Conservation (phyloP, 345 rosid species). For the Barbarea vulgaris region DNA sequence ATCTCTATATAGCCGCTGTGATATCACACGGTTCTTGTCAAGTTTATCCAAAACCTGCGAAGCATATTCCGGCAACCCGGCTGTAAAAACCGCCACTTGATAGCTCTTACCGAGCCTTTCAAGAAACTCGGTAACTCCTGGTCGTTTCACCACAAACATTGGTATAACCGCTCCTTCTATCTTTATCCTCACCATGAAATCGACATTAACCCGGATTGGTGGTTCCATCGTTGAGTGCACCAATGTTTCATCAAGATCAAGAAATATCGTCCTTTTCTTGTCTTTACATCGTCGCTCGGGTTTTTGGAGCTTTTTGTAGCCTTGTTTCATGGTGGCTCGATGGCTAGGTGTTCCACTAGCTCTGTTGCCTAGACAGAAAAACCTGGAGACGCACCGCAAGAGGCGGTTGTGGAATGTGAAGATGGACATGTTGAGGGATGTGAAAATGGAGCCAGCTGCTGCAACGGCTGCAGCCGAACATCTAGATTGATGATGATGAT, state of each 20-base stretch:
- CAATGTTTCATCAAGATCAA: slow-evolving; percentile 92
- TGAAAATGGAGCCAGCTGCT: slow-evolving; percentile 53
- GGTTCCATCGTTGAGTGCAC: slow-evolving; percentile 75
- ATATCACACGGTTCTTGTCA: slow-evolving; percentile 60
- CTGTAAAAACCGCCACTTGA: slow-evolving; percentile 84
- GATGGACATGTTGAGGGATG: slow-evolving; percentile 64
- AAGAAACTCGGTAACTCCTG: slow-evolving; percentile 77
- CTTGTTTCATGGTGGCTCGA: slow-evolving; percentile 26
- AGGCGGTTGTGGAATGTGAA: slow-evolving; percentile 72
- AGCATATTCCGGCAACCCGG: slow-evolving; percentile 81
- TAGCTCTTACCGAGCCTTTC: slow-evolving; percentile 52
- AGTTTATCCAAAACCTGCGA: slow-evolving; percentile 68
- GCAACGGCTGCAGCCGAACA: slow-evolving; percentile 38
- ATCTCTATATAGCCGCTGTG: slow-evolving; percentile 74
- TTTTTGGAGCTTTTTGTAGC: slow-evolving; percentile 40
- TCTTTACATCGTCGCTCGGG: slow-evolving; percentile 16
- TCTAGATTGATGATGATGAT: slow-evolving; percentile 30
- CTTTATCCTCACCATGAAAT: slow-evolving; percentile 64
- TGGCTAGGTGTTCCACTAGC: slow-evolving; percentile 20
- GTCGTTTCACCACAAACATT: slow-evolving; percentile 82
- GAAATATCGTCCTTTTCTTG: slow-evolving; percentile 59
- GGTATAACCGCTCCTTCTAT: slow-evolving; percentile 60
- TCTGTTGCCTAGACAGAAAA: slow-evolving; percentile 44
- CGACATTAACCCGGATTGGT: slow-evolving; percentile 51
- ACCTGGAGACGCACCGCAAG: slow-evolving; percentile 62